Conservation (phyloP, 805 yeast species). For the Blastobotrys chiropterorum region DNA sequence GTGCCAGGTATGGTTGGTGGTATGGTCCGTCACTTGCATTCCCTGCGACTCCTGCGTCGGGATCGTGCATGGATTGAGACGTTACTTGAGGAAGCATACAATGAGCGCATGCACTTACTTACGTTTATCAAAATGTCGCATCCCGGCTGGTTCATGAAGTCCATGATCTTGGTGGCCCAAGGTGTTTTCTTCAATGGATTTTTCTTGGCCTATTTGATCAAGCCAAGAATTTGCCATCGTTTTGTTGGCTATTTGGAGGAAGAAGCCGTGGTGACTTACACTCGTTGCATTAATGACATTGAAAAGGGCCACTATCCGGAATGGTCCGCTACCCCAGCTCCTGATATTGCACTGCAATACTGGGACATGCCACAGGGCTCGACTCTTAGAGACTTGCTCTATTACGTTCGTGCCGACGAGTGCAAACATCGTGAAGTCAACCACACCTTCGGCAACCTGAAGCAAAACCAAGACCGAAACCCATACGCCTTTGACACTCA, state of each 20-base stretch:
- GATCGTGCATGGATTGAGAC: constrained; percentile 76
- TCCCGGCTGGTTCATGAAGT: constrained; percentile 53
- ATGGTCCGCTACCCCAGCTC: constrained; percentile 33
- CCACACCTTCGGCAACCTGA: constrained; percentile 65
- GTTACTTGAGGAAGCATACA: constrained; percentile 66
- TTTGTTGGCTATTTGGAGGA: constrained; percentile 76
- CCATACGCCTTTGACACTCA: constrained; percentile 52
- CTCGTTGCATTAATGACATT: constrained; percentile 51
- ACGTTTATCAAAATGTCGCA: constrained; percentile 60
- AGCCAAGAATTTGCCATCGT: constrained; percentile 63
- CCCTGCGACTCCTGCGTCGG: constrained; percentile 53
- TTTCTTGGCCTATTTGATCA: constrained; percentile 50
- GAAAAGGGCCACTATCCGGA: constrained; percentile 45
- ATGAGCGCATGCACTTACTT: constrained; percentile 70
- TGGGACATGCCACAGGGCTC: constrained; percentile 53
- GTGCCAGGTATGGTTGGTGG: constrained; percentile 80
- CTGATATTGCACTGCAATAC: constrained; percentile 53
- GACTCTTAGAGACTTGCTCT: constrained; percentile 52
- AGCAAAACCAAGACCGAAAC: constrained; percentile 50
- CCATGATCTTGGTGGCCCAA: constrained; percentile 55
- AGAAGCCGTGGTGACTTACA: constrained; percentile 66
- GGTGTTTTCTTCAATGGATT: constrained; percentile 65
- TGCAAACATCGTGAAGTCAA: constrained; percentile 76
- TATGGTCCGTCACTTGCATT: constrained; percentile 60
- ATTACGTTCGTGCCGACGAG: constrained; percentile 66